These are phyloP conservation scores for Hypericum perforatum DNA, from an alignment of 345 rosid species.

Conservation along the genomic window DNA sequence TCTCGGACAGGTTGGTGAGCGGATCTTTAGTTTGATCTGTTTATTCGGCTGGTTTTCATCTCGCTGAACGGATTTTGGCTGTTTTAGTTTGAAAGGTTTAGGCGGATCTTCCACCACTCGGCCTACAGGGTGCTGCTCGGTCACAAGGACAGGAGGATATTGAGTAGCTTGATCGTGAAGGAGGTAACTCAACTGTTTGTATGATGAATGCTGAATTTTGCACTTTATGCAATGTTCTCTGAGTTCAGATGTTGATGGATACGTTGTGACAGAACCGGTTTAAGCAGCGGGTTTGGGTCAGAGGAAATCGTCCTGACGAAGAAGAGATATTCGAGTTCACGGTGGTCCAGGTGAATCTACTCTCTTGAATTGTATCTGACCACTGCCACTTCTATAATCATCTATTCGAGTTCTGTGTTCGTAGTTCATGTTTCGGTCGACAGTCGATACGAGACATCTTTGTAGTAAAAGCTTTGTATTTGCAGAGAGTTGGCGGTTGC, in stretches of 20 bases:
- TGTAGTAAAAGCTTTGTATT: not conserved
- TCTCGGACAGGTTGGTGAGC: conserved; percentile 62
- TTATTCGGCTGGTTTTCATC: not conserved
- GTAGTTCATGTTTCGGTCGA: too few relatives aligned
- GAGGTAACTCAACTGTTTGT: conserved; percentile 43
- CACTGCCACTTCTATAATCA: not conserved
- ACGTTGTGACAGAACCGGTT: conserved; percentile 44
- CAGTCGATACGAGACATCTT: too few relatives aligned
- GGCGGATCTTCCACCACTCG: conserved; percentile 90
- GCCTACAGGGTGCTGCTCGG: conserved; percentile 79
- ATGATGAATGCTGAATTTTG: not conserved
- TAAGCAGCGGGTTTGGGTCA: conserved; percentile 86
- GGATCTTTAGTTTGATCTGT: not conserved
- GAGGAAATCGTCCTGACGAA: conserved; percentile 79
- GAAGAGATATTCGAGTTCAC: conserved; percentile 87
- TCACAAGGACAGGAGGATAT: conserved; percentile 68
- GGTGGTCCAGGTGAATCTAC: conserved; percentile 57
- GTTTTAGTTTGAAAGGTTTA: conserved; percentile 76
- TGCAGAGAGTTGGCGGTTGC: conserved; percentile 78
- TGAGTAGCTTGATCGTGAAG: conserved; percentile 70
- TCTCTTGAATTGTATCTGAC: conserved; percentile 5
- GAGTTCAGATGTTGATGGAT: not conserved
- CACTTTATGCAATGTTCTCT: not conserved
- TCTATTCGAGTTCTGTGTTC: not conserved
- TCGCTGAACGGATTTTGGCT: not conserved